phyloP scores from a whole-genome alignment of 352 stramenopile genomes.

The Albugo laibachii region DNA sequence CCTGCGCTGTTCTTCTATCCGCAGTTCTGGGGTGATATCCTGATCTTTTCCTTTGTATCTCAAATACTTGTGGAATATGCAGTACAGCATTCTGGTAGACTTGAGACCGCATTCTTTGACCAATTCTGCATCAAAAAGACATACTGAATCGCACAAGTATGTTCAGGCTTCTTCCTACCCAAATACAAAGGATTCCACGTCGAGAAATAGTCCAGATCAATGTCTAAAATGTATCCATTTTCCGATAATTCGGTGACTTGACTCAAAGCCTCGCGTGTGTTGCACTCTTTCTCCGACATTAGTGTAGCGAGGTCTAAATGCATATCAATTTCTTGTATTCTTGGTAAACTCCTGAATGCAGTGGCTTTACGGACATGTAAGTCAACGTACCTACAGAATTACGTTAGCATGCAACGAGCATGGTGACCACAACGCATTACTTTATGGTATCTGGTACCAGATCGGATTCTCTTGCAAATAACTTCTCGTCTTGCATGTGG shows the following conservation, averaged over 20 bases:
- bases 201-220: constrained; percentile 83
- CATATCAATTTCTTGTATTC: constrained; percentile 10
- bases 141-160: constrained; percentile 6
- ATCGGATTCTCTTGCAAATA: no score
- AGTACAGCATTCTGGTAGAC: background rate
- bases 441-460: no score
- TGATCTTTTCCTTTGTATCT: constrained; percentile 1
- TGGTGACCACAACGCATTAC: no score
- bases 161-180: constrained; percentile 6
- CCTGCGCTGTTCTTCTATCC: constrained; percentile 9
- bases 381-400: no score
- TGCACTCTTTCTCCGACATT: no score
- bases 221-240: constrained; percentile 37
- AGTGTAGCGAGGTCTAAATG: background rate
- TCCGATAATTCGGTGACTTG: no score
- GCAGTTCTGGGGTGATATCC: constrained; percentile 9
- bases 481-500: no score
- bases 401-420: no score
- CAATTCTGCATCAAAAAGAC: constrained; percentile 19
- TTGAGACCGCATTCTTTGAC: constrained; percentile 11
- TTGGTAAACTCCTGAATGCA: background rate
- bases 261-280: no score
- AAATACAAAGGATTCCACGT: constrained; percentile 70
- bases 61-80: background rate
- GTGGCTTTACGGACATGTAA: no score